Conservation (phyloP, 345 rosid species). For the Salix viminalis region DNA sequence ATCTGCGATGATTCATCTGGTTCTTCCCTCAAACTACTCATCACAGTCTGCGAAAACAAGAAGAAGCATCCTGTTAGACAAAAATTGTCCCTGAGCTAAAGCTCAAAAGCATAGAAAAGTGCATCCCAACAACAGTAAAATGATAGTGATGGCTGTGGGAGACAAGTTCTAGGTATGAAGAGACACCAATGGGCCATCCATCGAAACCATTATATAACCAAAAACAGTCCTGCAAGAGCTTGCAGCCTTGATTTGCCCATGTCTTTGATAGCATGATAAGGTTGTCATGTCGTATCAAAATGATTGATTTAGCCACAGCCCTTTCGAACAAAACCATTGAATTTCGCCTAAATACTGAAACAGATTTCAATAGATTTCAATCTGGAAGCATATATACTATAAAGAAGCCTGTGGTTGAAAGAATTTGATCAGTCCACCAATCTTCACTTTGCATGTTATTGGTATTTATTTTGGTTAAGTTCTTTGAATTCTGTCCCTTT, state of each 20-base stretch:
- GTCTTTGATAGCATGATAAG: too few relatives aligned
- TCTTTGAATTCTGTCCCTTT: not conserved
- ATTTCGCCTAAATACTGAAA: not conserved
- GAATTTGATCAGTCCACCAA: too few relatives aligned
- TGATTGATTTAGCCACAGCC: not conserved
- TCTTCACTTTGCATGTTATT: too few relatives aligned
- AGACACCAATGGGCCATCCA: not conserved
- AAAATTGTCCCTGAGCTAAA: not conserved
- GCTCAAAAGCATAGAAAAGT: not conserved
- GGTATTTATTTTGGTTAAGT: not conserved
- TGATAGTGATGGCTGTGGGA: not conserved
- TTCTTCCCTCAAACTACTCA: slow-evolving; percentile 54
- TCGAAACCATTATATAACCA: not conserved
- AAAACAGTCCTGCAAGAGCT: not conserved
- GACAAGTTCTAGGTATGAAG: not conserved
- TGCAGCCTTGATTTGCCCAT: not conserved
- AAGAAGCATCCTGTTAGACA: not conserved
- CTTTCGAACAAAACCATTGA: not conserved
- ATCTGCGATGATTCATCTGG: slow-evolving; percentile 12
- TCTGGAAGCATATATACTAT: not conserved
- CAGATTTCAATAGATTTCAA: not conserved
- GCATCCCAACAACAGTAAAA: not conserved
- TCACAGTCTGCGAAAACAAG: slow-evolving; percentile 40
- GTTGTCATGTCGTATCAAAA: not conserved
- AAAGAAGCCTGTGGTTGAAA: not conserved